phyloP scores from a whole-genome alignment of 2,329 filamentous ascomycete species.

The Drechslerella dactyloides region DNA sequence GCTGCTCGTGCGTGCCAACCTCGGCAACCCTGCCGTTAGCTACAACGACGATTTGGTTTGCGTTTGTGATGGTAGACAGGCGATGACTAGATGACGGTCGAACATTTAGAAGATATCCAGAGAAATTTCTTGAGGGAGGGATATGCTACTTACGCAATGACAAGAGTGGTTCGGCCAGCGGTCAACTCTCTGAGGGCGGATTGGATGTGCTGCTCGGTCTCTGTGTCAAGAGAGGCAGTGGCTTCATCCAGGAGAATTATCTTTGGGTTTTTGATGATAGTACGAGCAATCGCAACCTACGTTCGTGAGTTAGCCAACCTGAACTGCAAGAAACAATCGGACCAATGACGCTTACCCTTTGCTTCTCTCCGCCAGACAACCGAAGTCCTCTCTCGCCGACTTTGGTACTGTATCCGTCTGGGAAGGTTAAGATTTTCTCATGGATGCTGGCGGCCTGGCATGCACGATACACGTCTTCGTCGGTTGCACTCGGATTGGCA shows the following conservation, averaged over 20 bases:
- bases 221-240: constrained; percentile 86
- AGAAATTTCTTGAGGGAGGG: not conserved
- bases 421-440: constrained; percentile 86
- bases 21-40: constrained; percentile 78
- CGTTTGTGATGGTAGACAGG: constrained; percentile 82
- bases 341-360: constrained; percentile 64
- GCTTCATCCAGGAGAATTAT: constrained; percentile 95
- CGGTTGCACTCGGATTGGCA: constrained; percentile 78
- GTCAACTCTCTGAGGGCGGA: constrained; percentile 81
- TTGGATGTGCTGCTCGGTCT: constrained; percentile 93
- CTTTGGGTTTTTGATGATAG: constrained; percentile 86
- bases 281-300: constrained; percentile 82
- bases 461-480: constrained; percentile 80
- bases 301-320: not conserved
- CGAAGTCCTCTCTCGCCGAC: constrained; percentile 88
- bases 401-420: constrained; percentile 85
- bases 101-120: constrained; percentile 14
- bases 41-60: constrained; percentile 82
- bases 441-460: constrained; percentile 89
- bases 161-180: constrained; percentile 85
- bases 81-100: constrained; percentile 66
- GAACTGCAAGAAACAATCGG: not conserved
- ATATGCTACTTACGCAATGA: constrained; percentile 76
- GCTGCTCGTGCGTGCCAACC: constrained; percentile 77
- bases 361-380: constrained; percentile 88